Percentiles rank a stretch among this genome's conserved stretches.
Evolutionary conservation across 2,329 filamentous ascomycete species (phyloP).

Genomic region (Epichloe typhina): DNA sequence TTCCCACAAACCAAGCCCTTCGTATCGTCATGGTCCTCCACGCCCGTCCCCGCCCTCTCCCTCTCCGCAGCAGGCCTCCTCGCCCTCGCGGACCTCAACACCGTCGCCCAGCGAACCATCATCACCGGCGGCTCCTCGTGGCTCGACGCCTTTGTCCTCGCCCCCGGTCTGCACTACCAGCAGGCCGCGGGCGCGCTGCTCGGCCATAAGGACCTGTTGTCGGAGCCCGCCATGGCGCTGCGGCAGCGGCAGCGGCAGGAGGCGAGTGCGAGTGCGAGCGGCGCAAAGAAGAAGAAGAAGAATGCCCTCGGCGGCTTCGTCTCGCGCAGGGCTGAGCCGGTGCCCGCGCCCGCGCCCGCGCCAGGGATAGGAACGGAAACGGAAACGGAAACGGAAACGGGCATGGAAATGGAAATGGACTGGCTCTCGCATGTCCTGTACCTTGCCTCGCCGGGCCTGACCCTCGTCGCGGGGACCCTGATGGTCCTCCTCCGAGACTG

Average conservation of each 20-base stretch:
- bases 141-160: conserved; percentile 43
- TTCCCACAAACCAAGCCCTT: conserved; percentile 10
- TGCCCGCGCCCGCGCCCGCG: no score
- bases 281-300: no score
- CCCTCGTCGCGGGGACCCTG: conserved; percentile 27
- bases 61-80: conserved; percentile 41
- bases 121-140: conserved; percentile 42
- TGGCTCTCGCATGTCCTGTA: conserved; percentile 37
- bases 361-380: no score
- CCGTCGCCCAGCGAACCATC: conserved; percentile 40
- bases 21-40: conserved; percentile 29
- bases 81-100: conserved; percentile 44
- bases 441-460: conserved; percentile 32
- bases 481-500: conserved; percentile 36
- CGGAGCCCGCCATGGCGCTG: conserved; percentile 12
- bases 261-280: background rate
- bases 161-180: conserved; percentile 48
- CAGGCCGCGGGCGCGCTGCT: conserved; percentile 41
- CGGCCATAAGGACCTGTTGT: conserved; percentile 20
- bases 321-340: no score
- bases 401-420: conserved; percentile 16
- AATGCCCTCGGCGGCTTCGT: no score
- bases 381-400: no score
- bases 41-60: conserved; percentile 30
- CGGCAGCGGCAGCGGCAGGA: conserved; percentile 8